Evolutionary conservation across 2,329 filamentous ascomycete species (phyloP), one percentile per base, ranked within the genome.

Genomic region (Xylariaceae sp.): DNA sequence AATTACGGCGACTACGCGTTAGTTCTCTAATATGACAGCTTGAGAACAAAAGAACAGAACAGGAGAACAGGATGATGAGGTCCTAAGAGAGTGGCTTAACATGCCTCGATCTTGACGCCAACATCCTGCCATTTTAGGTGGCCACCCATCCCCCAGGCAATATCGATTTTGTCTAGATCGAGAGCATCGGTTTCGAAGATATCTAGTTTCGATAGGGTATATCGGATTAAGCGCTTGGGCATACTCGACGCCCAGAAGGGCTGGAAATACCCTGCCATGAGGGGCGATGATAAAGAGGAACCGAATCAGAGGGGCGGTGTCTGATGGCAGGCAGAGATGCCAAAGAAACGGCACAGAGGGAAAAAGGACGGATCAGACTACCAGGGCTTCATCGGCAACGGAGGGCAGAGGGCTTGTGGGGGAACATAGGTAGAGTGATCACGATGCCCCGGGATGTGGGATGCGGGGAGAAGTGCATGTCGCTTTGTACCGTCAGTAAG

Each of bases 91-190:
- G 23, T 30, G 23, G 23, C 23, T 30, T 30, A 51, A 74, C 79
- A 68, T 78, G 90, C 91, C 80, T 90, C 83, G 61, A 92, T 76
- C 71, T 87, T 88, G 64, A 97, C 78, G 1, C 88, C 90, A 59
- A 97, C 88, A 80, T 97, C 88, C 67, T 88, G 86, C 67, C 97
- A 87, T 74, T 96, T 92, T 50, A 97, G 82, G 0, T 89, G 88
- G 47, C 88, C 94, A 66, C 88, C 87, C 73, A 88, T 87, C 39
- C 94, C 94, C 75, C 90, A 84, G 51, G 86, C 87, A 66, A 97
- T 84, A 67, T 95, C 91, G 64, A 97, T 77, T 66, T 91, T 90
- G 65, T 94, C 91, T 62, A 94, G 82, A 70, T 97, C 89, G 66
- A 97, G 78, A 10, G 89, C 87, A 71, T 95, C 88, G 59, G 90